A percentile compares a stretch with the other conserved stretches of the same genome.
Evolutionary conservation across 352 stramenopile genomes (phyloP).

Genomic region (Pythium aphanidermatum): DNA sequence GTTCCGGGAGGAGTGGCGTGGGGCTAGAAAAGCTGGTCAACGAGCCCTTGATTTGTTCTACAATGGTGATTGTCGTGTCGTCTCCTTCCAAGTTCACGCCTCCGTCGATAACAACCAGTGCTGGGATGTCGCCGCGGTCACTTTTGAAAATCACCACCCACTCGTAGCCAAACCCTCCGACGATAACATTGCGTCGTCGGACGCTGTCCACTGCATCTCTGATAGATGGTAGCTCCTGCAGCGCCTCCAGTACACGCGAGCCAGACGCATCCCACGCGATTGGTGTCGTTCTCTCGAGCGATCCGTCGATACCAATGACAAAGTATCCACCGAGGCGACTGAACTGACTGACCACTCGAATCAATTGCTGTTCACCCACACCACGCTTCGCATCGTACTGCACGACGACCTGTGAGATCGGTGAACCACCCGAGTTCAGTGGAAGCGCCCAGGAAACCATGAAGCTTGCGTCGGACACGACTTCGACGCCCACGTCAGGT

Average conservation of each 20-base stretch:
- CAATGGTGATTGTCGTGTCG: conserved; percentile 27
- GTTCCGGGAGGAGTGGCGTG: conserved; percentile 6
- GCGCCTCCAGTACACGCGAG: conserved; percentile 15
- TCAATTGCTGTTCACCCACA: conserved; percentile 49
- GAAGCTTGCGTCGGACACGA: conserved; percentile 27
- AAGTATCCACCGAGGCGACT: conserved; percentile 37
- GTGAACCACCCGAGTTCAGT: conserved; percentile 41
- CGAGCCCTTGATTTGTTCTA: conserved; percentile 35
- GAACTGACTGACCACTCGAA: conserved; percentile 37
- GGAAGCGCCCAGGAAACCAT: conserved; percentile 49
- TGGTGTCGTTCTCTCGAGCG: conserved; percentile 3
- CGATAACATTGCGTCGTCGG: conserved; percentile 34
- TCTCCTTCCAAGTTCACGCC: conserved; percentile 6
- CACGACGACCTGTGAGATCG: conserved; percentile 40
- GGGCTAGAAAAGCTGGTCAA: conserved; percentile 19
- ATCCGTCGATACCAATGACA: conserved; percentile 15
- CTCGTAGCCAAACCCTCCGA: conserved; percentile 54
- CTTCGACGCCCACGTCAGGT: conserved; percentile 41
- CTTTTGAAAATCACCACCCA: conserved; percentile 60
- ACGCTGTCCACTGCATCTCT: conserved; percentile 22
- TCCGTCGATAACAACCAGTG: conserved; percentile 22
- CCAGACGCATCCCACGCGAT: conserved; percentile 40
- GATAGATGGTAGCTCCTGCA: conserved; percentile 5
- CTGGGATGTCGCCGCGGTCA: conserved; percentile 43
- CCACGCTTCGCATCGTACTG: conserved; percentile 59